Evolutionary conservation across 331 rosid species (phyloP).

Genomic region (Acacia pycnantha): DNA sequence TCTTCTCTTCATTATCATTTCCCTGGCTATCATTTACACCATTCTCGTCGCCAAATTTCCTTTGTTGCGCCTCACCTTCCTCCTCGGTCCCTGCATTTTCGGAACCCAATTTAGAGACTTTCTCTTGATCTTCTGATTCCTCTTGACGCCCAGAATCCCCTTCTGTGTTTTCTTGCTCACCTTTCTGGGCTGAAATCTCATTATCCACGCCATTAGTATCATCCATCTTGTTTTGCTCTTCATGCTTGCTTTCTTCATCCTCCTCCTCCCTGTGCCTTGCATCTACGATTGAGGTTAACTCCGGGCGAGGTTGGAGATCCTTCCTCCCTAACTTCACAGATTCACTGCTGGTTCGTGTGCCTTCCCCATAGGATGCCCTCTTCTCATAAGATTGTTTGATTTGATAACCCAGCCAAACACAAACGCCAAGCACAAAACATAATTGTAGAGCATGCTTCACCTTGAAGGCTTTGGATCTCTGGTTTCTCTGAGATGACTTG

Average conservation of each 20-base stretch:
- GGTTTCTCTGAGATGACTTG: constrained; percentile 70
- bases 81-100: constrained; percentile 37
- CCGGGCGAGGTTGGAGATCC: constrained; percentile 54
- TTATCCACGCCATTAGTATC: constrained; percentile 45
- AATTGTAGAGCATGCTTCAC: constrained; percentile 92
- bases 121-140: constrained; percentile 42
- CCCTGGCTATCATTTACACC: constrained; percentile 27
- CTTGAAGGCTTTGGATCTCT: constrained; percentile 80
- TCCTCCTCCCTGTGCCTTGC: constrained; percentile 76
- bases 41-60: constrained; percentile 30
- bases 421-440: constrained; percentile 61
- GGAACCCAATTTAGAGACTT: constrained; percentile 36
- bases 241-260: constrained; percentile 51
- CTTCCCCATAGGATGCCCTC: constrained; percentile 41
- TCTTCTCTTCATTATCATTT: constrained; percentile 32
- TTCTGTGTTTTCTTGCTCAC: constrained; percentile 31
- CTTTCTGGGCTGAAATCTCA: constrained; percentile 35
- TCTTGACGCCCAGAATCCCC: constrained; percentile 43
- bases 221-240: constrained; percentile 45
- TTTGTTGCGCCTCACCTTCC: constrained; percentile 2
- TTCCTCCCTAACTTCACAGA: constrained; percentile 80
- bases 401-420: constrained; percentile 89
- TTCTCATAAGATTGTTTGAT: constrained; percentile 66
- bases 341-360: constrained; percentile 33
- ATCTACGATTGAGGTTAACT: constrained; percentile 50